phyloP scores from a whole-genome alignment of 2,329 filamentous ascomycete species.

The Alternaria dauci region DNA sequence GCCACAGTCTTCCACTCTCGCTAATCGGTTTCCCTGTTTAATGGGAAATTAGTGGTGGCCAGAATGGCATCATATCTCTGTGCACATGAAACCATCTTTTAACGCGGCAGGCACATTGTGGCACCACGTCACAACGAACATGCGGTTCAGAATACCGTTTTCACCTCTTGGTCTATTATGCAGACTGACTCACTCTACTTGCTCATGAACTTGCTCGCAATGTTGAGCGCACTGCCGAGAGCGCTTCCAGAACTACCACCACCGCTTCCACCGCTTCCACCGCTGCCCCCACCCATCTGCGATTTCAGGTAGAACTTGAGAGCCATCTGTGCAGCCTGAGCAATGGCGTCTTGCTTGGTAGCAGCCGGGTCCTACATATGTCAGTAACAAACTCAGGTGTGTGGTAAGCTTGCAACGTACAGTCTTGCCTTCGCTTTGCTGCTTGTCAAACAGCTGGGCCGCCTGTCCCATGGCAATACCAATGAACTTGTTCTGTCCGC shows the following conservation, averaged over 20 bases:
- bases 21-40: slow-evolving; percentile 1
- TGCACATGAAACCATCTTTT: not conserved
- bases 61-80: not conserved
- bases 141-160: slow-evolving; percentile 1
- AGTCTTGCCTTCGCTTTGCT: slow-evolving; percentile 63
- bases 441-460: slow-evolving; percentile 75
- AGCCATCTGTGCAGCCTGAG: slow-evolving; percentile 83
- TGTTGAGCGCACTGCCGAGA: slow-evolving; percentile 61
- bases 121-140: not conserved
- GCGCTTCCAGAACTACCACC: slow-evolving; percentile 53
- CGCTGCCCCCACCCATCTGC: slow-evolving; percentile 58
- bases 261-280: slow-evolving; percentile 57
- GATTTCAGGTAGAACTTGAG: slow-evolving; percentile 91
- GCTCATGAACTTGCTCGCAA: slow-evolving; percentile 69
- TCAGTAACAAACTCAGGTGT: slow-evolving; percentile 53
- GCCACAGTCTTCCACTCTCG: slow-evolving; percentile 8
- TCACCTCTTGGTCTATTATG: not conserved
- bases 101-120: not conserved
- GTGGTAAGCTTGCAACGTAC: slow-evolving; percentile 46
- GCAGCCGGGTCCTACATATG: slow-evolving; percentile 57
- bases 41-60: not conserved
- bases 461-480: slow-evolving; percentile 89
- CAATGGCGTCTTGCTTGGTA: slow-evolving; percentile 82
- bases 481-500: slow-evolving; percentile 79
- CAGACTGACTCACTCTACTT: slow-evolving; percentile 34